Conservation (phyloP, 2,329 filamentous ascomycete genomes). For the Aaosphaeria pasadenensis region DNA sequence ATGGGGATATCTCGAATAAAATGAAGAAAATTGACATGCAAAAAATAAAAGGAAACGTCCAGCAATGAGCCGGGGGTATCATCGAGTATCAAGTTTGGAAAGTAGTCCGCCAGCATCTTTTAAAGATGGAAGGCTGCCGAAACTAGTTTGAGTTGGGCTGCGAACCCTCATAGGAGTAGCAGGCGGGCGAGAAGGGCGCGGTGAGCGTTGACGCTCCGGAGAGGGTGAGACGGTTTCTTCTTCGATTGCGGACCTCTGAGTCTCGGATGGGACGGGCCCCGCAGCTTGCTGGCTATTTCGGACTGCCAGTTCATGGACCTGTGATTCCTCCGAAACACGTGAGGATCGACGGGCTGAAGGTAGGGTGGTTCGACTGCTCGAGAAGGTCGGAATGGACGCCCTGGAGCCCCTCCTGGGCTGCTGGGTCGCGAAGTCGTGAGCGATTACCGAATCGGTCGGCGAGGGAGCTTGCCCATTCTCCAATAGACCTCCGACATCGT, state of each 20-base stretch:
- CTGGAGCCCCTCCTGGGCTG: constrained; percentile 28
- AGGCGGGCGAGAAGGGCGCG: background rate
- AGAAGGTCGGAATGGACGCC: constrained; percentile 22
- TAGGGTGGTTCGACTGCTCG: constrained; percentile 21
- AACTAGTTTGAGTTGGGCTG: constrained; percentile 19
- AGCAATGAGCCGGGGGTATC: constrained; percentile 30
- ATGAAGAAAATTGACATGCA: constrained; percentile 17
- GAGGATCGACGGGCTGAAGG: constrained; percentile 27
- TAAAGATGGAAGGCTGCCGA: constrained; percentile 21
- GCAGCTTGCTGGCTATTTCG: constrained; percentile 18
- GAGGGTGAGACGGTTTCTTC: constrained; percentile 4
- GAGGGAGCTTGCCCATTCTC: constrained; percentile 48
- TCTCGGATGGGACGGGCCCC: constrained; percentile 21
- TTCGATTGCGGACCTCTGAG: constrained; percentile 10
- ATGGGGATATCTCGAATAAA: constrained; percentile 18
- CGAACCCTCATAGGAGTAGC: constrained; percentile 12
- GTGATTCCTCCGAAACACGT: constrained; percentile 31
- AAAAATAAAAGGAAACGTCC: constrained; percentile 5
- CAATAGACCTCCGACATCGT: constrained; percentile 78
- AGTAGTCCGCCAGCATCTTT: constrained; percentile 34
- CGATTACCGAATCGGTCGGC: constrained; percentile 33
- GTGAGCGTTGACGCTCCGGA: background rate
- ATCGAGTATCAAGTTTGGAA: constrained; percentile 16
- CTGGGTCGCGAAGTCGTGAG: constrained; percentile 42
- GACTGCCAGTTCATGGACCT: constrained; percentile 27